These are phyloP conservation scores for Pseudogymnoascus sp. DNA, from an alignment of 2,329 filamentous ascomycete genomes.

Conservation along the genomic window DNA sequence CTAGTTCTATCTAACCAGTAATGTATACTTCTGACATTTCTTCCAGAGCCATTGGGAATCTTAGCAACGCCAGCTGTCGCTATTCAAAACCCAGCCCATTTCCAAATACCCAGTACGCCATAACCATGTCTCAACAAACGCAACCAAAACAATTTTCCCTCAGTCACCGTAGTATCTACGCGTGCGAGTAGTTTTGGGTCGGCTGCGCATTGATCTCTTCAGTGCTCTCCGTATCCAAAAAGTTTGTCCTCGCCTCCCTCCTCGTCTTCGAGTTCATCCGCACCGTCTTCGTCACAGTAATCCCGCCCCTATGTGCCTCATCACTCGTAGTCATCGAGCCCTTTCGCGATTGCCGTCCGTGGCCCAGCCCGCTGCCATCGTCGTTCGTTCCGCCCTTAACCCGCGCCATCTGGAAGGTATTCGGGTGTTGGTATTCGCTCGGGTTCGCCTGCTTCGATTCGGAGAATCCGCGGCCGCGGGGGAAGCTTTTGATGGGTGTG, in stretches of 20 bases:
- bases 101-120: not conserved
- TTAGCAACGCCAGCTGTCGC: slow-evolving; percentile 1
- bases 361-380: not conserved
- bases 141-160: not conserved
- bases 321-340: not conserved
- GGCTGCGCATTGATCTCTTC: not conserved
- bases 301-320: not conserved
- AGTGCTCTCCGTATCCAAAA: slow-evolving; percentile 1
- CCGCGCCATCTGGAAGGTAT: slow-evolving; percentile 1
- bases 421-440: slow-evolving; percentile 1
- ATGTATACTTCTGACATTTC: not conserved
- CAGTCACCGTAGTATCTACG: not conserved
- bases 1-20: not conserved
- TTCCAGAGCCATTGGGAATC: not conserved
- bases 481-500: not conserved
- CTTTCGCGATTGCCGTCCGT: not conserved
- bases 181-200: not conserved
- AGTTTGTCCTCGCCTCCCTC: not conserved
- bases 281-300: not conserved
- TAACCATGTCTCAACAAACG: not conserved
- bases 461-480: not conserved
- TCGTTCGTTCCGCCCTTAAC: not conserved
- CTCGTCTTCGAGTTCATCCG: slow-evolving; percentile 2
- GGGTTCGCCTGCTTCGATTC: slow-evolving; percentile 4
- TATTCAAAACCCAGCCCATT: slow-evolving; percentile 1